These are phyloP conservation scores for Lactarius indigo DNA, from an alignment of 768 basidiomycete genomes.

Conservation along the genomic window DNA sequence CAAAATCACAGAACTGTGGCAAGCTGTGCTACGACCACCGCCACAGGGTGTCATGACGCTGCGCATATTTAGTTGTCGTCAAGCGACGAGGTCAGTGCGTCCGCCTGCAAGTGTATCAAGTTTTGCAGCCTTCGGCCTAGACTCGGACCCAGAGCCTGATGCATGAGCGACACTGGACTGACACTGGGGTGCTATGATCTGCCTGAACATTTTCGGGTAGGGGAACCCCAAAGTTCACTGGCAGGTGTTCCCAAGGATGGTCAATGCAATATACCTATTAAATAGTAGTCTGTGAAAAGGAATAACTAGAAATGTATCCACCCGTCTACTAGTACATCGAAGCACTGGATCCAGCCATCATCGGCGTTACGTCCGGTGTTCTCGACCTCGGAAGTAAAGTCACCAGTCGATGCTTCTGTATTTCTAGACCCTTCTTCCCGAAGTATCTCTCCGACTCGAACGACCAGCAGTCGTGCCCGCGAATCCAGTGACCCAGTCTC, in stretches of 20 bases:
- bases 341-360: slow-evolving; percentile 9
- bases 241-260: not conserved
- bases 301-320: not conserved
- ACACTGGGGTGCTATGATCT: not conserved
- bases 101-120: too few species aligned
- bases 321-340: not conserved
- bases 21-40: too few species aligned
- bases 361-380: slow-evolving; percentile 3
- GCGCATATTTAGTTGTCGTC: too few species aligned
- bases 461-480: slow-evolving; percentile 33
- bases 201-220: too few species aligned
- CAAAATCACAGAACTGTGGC: not conserved
- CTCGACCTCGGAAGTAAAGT: slow-evolving; percentile 7
- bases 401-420: slow-evolving; percentile 23
- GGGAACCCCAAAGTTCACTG: not conserved
- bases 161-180: not conserved
- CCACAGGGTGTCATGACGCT: too few species aligned
- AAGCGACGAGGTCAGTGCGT: too few species aligned
- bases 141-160: too few species aligned
- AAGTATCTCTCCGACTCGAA: slow-evolving; percentile 38
- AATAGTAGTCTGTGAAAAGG: not conserved
- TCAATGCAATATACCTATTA: not conserved
- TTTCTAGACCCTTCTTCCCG: slow-evolving; percentile 30
- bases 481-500: slow-evolving; percentile 41
- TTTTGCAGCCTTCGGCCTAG: too few species aligned